phyloP scores from a whole-genome alignment of 169 alveolate species.

The Plasmodium falciparum region DNA sequence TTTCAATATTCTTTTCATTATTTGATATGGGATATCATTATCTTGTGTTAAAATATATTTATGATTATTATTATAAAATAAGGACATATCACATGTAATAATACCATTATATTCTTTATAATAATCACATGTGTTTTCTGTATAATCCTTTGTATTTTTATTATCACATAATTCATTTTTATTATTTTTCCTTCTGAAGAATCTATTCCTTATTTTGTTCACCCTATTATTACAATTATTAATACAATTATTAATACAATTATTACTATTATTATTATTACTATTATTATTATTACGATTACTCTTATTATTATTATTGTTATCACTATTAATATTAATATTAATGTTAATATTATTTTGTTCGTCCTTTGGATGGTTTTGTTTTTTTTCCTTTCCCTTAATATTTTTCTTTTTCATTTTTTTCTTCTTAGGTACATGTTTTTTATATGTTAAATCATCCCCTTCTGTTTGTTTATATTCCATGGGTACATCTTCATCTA shows the following conservation, averaged over 20 bases:
- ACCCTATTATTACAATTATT: not conserved
- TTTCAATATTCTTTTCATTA: constrained; percentile 66
- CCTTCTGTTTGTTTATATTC: not conserved
- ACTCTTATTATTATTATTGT: not conserved
- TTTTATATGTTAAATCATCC: not conserved
- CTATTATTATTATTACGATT: not conserved
- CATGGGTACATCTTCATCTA: constrained; percentile 17
- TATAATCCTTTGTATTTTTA: constrained; percentile 1
- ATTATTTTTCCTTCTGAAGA: not conserved
- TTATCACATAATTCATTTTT: not conserved
- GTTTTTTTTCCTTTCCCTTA: too few relatives aligned
- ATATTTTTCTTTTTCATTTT: constrained; percentile 5
- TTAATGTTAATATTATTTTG: not conserved
- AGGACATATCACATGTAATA: constrained; percentile 54
- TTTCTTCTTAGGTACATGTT: not conserved
- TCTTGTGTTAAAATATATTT: constrained; percentile 9
- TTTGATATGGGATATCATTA: constrained; percentile 22
- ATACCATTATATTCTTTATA: constrained; percentile 23
- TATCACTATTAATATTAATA: too few relatives aligned
- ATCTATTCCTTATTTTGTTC: not conserved
- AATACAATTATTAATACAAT: not conserved
- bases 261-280: not conserved
- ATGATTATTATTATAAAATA: constrained; percentile 23
- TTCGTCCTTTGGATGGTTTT: not conserved
- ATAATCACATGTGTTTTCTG: not conserved